Percentiles rank a stretch among this genome's conserved stretches.
Evolutionary conservation across 2,329 filamentous ascomycete species (phyloP).

Genomic region (Laburnicola sp.): DNA sequence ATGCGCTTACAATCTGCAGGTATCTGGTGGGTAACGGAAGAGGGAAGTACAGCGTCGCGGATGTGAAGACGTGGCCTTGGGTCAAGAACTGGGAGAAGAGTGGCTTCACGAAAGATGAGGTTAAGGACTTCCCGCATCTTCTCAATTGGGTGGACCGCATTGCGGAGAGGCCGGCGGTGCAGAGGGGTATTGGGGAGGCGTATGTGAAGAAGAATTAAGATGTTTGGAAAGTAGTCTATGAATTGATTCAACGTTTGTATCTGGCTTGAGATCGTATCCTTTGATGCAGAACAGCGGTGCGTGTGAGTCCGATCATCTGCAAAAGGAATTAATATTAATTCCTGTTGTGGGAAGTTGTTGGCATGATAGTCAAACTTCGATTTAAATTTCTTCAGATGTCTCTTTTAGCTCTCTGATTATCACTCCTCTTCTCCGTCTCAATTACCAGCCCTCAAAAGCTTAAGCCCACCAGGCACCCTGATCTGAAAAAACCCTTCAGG

Average conservation of each 20-base stretch:
- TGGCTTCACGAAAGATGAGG: conserved; percentile 53
- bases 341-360: no score
- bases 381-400: no score
- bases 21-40: conserved; percentile 56
- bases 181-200: conserved; percentile 46
- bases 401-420: no score
- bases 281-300: no score
- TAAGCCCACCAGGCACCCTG: conserved; percentile 21
- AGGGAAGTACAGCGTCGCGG: conserved; percentile 59
- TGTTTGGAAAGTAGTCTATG: no score
- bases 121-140: conserved; percentile 56
- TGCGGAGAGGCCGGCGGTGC: conserved; percentile 53
- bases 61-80: conserved; percentile 59
- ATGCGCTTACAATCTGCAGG: background rate
- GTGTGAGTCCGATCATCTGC: no score
- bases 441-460: conserved; percentile 9
- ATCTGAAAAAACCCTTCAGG: conserved; percentile 17
- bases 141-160: conserved; percentile 59
- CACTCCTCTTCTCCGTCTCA: no score
- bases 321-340: no score
- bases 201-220: conserved; percentile 26
- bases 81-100: conserved; percentile 51
- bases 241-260: no score
- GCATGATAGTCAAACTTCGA: no score
- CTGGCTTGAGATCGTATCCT: no score